Evolutionary conservation across 805 yeast genomes (phyloP).

Genomic region (Ogataea polymorpha): DNA sequence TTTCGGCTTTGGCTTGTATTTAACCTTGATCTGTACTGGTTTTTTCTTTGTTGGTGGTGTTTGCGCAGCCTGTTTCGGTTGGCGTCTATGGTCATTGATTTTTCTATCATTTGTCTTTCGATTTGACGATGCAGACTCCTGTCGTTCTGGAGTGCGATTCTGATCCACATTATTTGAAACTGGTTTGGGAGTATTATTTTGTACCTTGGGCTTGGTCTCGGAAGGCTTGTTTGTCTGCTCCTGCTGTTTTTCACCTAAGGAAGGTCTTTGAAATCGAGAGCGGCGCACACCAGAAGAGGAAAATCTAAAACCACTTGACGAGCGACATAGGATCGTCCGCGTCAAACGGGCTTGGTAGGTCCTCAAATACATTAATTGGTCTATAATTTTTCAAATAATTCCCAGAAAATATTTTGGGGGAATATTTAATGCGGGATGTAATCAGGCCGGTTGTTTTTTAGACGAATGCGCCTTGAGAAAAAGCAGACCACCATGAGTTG

Average conservation of each 20-base stretch:
- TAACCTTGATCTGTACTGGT: background rate
- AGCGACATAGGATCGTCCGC: no score
- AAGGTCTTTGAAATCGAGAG: conserved; percentile 2
- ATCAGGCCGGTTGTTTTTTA: no score
- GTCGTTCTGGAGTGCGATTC: no score
- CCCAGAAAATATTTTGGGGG: background rate
- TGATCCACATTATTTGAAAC: no score
- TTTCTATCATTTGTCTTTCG: no score
- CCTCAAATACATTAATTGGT: background rate
- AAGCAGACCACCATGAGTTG: no score
- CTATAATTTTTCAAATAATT: background rate
- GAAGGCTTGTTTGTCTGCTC: background rate
- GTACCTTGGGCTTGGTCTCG: background rate
- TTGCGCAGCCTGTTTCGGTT: no score
- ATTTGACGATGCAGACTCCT: no score
- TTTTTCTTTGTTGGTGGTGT: background rate
- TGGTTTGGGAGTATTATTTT: no score
- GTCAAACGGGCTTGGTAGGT: background rate
- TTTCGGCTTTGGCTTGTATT: conserved; percentile 9
- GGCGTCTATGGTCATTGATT: no score
- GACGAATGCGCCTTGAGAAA: no score
- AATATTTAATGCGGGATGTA: no score
- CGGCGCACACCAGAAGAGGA: conserved; percentile 6
- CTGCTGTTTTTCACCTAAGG: background rate
- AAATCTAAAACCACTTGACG: background rate